Evolutionary conservation across 805 yeast species (phyloP), one percentile per base, ranked within the genome.

Genomic region (Candida coquimbonensis): DNA sequence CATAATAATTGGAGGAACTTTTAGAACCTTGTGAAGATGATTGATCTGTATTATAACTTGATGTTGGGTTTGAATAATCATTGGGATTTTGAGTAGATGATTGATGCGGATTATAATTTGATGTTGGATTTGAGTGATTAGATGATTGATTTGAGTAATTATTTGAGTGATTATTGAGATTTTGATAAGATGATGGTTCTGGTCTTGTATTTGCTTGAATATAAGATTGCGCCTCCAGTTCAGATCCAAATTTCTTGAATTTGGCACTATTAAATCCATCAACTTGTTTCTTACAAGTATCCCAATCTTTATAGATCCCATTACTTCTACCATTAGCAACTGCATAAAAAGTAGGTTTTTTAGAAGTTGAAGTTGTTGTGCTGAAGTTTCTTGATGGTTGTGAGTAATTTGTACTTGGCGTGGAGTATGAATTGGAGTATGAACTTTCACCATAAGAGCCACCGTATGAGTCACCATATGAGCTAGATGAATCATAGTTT

Each of bases 231-330:
- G 95, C 95, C 27, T 72, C 85, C 0, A 53, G 52, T 1, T 26
- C 44, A 2, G 75, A 61, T 11, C 57, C 50, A 52, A 77, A 75
- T 53, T 69, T 72, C 54, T 69, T 74, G 54, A 51, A 75, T 9
- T 21, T 62, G 48, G 56, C 53, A 45, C 52, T 52, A 8, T 21
- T 26, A n/a, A n/a, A 40, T 1, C 89, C 87, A 7, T 55, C 53
- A 0, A 80, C 83, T 39, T 77, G 74, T 0, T 51, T 46, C 44
- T 72, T 65, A 49, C 83, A 78, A 3, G 71, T 75, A 2, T 59
- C 56, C 96, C 96, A 88, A 25, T 60, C 62, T 7, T 45, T 53
- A 59, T 65, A 87, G 1, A 87, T 66, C 0, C 95, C 96, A 1
- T 64, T 55, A 1, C 46, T 46, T 14, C 77, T 64, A 2, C 87